Evolutionary conservation across 805 yeast species (phyloP).

Genomic region (Yamadazyma nakazawae): DNA sequence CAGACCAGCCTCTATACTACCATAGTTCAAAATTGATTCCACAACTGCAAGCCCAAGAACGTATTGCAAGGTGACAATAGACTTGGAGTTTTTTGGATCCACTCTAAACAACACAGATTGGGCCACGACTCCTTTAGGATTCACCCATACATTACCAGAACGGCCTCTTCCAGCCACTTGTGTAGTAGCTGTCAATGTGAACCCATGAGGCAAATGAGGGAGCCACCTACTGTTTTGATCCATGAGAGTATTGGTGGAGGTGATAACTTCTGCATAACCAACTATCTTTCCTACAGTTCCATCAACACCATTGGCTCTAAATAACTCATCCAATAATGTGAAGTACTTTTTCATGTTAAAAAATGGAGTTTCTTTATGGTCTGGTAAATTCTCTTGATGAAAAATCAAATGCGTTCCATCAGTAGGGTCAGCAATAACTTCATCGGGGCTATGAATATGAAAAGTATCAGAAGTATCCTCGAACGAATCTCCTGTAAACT

Average conservation of each 20-base stretch:
- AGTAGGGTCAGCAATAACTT: conserved; percentile 9
- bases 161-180: conserved; percentile 94
- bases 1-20: conserved; percentile 31
- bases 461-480: conserved; percentile 60
- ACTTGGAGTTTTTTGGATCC: conserved; percentile 39
- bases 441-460: conserved; percentile 41
- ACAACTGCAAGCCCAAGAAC: conserved; percentile 78
- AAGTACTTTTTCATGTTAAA: conserved; percentile 65
- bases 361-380: conserved; percentile 58
- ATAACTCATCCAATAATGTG: conserved; percentile 32
- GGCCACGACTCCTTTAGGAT: conserved; percentile 89
- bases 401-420: conserved; percentile 51
- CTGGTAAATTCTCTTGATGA: conserved; percentile 46
- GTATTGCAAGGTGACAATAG: conserved; percentile 85
- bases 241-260: conserved; percentile 79
- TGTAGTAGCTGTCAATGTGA: conserved; percentile 66
- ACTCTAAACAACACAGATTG: conserved; percentile 67
- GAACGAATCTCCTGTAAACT: conserved; percentile 28
- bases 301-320: conserved; percentile 9
- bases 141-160: conserved; percentile 93
- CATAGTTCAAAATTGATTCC: conserved; percentile 67
- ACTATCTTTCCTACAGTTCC: conserved; percentile 58
- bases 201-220: conserved; percentile 64
- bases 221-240: conserved; percentile 68
- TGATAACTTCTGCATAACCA: conserved; percentile 82